These are phyloP conservation scores for Penicillium sumatraense DNA, from an alignment of 2,329 filamentous ascomycete genomes.

Conservation along the genomic window DNA sequence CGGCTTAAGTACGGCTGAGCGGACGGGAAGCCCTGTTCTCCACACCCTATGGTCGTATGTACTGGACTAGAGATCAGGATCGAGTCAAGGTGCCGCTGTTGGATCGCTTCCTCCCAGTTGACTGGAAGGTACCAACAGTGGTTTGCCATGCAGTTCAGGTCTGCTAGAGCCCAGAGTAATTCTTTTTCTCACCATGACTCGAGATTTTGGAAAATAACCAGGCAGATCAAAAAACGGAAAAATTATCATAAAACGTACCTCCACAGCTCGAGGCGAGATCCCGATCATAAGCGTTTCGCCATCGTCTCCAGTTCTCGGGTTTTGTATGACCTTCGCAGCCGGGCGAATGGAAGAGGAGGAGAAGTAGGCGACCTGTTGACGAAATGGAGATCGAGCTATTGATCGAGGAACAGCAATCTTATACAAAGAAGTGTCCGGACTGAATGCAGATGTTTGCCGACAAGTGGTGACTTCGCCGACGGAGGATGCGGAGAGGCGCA, in stretches of 20 bases:
- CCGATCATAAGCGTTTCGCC: conserved; percentile 82
- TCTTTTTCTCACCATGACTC: conserved; percentile 4
- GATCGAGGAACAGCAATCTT: not conserved
- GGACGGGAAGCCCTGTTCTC: conserved; percentile 53
- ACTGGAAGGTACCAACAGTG: not conserved
- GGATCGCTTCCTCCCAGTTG: not conserved
- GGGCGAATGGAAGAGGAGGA: conserved; percentile 37
- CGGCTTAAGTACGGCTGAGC: conserved; percentile 54
- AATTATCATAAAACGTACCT: conserved; percentile 57
- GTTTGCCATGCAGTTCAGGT: not conserved
- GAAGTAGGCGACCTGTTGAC: conserved; percentile 34
- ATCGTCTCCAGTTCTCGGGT: conserved; percentile 79
- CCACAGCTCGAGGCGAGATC: conserved; percentile 81
- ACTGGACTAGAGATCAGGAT: conserved; percentile 3
- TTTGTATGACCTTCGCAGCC: conserved; percentile 56
- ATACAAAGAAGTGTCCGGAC: not conserved
- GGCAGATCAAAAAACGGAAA: conserved; percentile 1
- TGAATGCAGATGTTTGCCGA: conserved; percentile 17
- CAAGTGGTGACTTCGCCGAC: conserved; percentile 26
- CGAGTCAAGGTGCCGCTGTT: conserved; percentile 19
- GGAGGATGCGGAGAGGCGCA: conserved; percentile 36
- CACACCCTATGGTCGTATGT: conserved; percentile 53
- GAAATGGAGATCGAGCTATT: conserved; percentile 4
- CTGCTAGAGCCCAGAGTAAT: not conserved
- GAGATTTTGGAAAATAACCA: not conserved